Conservation (phyloP, 164 flowering plant genomes). For the Macadamia integrifolia region DNA sequence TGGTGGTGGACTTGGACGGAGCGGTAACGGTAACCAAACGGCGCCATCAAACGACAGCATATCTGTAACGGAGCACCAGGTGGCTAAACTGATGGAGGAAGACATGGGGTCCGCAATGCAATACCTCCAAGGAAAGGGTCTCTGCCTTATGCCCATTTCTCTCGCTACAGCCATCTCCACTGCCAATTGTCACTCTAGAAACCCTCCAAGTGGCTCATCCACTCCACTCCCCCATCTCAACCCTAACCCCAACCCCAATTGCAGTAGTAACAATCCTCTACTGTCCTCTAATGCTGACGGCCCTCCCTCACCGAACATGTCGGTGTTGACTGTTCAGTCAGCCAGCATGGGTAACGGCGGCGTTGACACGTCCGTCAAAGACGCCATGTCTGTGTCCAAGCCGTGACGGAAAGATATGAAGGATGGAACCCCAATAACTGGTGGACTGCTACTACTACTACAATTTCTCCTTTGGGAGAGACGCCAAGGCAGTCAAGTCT, state of each 20-base stretch:
- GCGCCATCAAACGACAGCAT: conserved; percentile 23
- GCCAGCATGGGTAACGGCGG: conserved; percentile 41
- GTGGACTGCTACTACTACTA: no score
- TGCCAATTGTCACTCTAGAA: neutral
- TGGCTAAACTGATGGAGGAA: conserved; percentile 86
- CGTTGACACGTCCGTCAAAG: conserved; percentile 40
- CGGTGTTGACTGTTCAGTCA: conserved; percentile 68
- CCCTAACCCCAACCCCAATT: neutral
- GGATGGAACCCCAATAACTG: no score
- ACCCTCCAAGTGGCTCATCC: conserved; percentile 6
- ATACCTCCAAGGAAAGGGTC: conserved; percentile 72
- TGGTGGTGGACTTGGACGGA: conserved; percentile 26
- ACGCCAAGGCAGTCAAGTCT: conserved; percentile 13
- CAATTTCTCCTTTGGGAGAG: no score
- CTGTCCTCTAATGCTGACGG: conserved; percentile 10
- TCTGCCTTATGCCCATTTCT: conserved; percentile 86
- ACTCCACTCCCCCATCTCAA: no score
- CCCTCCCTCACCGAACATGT: conserved; percentile 60
- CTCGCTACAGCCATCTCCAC: conserved; percentile 57
- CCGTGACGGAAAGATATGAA: conserved; percentile 26
- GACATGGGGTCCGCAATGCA: conserved; percentile 91
- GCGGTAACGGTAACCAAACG: conserved; percentile 40
- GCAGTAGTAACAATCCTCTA: neutral
- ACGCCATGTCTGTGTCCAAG: conserved; percentile 58
- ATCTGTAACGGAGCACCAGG: conserved; percentile 50